phyloP scores from a whole-genome alignment of 768 basidiomycete genomes.

The Leccinum pellstonianum region DNA sequence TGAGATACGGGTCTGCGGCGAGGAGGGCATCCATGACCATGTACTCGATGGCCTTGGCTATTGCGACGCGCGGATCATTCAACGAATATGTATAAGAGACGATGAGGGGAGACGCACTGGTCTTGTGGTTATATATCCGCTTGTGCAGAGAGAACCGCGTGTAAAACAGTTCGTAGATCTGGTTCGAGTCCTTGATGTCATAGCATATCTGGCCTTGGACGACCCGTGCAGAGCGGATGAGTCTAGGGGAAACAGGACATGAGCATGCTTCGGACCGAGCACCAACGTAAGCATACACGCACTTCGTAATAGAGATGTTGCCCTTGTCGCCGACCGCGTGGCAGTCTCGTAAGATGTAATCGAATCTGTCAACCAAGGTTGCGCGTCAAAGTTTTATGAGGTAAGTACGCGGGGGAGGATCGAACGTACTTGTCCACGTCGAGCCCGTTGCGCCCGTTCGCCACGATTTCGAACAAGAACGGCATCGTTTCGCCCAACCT shows the following conservation, averaged over 20 bases:
- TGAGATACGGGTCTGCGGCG: slow-evolving; percentile 60
- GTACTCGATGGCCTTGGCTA: slow-evolving; percentile 76
- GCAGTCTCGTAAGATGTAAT: slow-evolving; percentile 77
- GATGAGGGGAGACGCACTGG: slow-evolving; percentile 31
- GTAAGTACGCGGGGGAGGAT: not conserved
- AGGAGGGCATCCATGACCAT: slow-evolving; percentile 84
- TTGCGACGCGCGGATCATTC: not conserved
- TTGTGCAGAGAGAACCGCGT: slow-evolving; percentile 82
- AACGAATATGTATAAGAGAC: too few relatives aligned
- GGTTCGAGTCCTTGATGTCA: slow-evolving; percentile 77
- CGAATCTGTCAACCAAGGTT: slow-evolving; percentile 53
- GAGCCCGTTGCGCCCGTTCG: slow-evolving; percentile 77
- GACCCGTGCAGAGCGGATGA: slow-evolving; percentile 74
- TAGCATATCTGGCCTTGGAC: slow-evolving; percentile 76
- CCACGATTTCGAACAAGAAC: slow-evolving; percentile 83
- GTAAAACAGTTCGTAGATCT: slow-evolving; percentile 70
- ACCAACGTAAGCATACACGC: slow-evolving; percentile 8
- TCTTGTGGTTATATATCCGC: slow-evolving; percentile 79
- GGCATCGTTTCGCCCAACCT: slow-evolving; percentile 50
- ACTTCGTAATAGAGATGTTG: slow-evolving; percentile 50
- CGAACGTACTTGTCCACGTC: slow-evolving; percentile 76
- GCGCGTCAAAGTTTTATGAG: not conserved
- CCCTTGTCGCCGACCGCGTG: slow-evolving; percentile 67
- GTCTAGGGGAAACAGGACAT: slow-evolving; percentile 36
- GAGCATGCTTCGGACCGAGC: not conserved